phyloP scores from a whole-genome alignment of 495 filamentous ascomycete genomes.

The Usnea hakonensis region DNA sequence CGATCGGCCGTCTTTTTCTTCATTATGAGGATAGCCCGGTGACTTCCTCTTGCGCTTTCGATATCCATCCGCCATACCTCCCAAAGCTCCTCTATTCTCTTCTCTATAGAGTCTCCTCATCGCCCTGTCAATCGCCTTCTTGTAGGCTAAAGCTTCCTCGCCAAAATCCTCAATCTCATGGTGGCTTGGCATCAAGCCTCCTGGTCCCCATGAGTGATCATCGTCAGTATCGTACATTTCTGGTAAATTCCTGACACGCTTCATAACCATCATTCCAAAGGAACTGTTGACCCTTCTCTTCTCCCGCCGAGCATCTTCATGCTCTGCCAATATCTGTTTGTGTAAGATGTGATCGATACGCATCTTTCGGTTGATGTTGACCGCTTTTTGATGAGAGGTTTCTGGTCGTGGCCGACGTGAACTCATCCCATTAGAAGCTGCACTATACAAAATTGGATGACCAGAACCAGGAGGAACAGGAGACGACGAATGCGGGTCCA shows the following conservation, averaged over 20 bases:
- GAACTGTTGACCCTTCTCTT: constrained; percentile 53
- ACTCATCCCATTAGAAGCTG: constrained; percentile 24
- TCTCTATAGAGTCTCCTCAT: constrained; percentile 57
- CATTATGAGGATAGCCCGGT: constrained; percentile 21
- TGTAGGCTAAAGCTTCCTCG: constrained; percentile 64
- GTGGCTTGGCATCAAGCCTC: constrained; percentile 61
- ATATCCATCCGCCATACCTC: constrained; percentile 27
- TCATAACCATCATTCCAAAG: constrained; percentile 58
- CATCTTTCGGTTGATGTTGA: constrained; percentile 80
- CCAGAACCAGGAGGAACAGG: constrained; percentile 43
- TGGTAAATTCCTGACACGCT: constrained; percentile 55
- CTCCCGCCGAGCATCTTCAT: constrained; percentile 52
- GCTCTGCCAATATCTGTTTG: constrained; percentile 57
- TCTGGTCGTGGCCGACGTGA: constrained; percentile 68
- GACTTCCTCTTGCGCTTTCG: constrained; percentile 27
- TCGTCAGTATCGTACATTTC: constrained; percentile 77
- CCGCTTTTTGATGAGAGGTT: constrained; percentile 87
- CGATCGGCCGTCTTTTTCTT: constrained; percentile 25
- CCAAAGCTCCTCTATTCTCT: constrained; percentile 13
- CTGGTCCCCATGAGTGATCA: constrained; percentile 55
- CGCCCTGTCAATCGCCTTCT: constrained; percentile 62
- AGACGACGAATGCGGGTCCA: constrained; percentile 41
- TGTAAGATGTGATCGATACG: constrained; percentile 82
- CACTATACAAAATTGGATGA: constrained; percentile 43
- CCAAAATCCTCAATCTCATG: constrained; percentile 68